These are phyloP conservation scores for Golovinomyces cichoracearum DNA, from an alignment of 2,329 filamentous ascomycete genomes.

Conservation along the genomic window DNA sequence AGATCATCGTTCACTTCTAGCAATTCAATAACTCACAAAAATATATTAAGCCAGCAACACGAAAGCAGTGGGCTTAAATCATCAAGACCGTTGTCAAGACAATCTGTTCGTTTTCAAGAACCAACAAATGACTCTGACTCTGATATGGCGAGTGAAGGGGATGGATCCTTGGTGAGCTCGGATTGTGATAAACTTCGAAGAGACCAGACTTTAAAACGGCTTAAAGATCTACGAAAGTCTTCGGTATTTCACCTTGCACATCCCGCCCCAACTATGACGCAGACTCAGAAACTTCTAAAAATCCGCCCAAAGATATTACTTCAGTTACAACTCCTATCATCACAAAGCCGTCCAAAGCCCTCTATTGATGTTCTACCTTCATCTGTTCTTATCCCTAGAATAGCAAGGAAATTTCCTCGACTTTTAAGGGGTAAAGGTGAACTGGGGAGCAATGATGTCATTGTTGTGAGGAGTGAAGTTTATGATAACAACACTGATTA, in stretches of 20 bases:
- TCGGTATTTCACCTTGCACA: constrained; percentile 43
- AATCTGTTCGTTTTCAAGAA: constrained; percentile 13
- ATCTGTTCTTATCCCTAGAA: constrained; percentile 31
- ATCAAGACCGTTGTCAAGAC: constrained; percentile 11
- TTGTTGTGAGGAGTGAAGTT: constrained; percentile 44
- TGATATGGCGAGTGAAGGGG: constrained; percentile 15
- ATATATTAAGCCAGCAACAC: constrained; percentile 8
- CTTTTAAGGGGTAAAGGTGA: constrained; percentile 37
- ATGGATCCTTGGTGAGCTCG: constrained; percentile 12
- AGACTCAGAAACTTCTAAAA: constrained; percentile 32
- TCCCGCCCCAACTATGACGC: constrained; percentile 31
- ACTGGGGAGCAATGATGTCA: constrained; percentile 40
- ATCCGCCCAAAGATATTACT: constrained; percentile 42
- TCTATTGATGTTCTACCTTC: constrained; percentile 50
- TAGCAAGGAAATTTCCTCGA: constrained; percentile 34
- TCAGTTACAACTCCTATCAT: constrained; percentile 41
- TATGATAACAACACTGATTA: constrained; percentile 28
- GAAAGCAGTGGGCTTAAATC: constrained; percentile 5
- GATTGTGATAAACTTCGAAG: constrained; percentile 8
- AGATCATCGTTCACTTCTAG: constrained; percentile 12
- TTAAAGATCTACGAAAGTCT: constrained; percentile 25
- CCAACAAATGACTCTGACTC: constrained; percentile 4
- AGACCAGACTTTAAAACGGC: constrained; percentile 13
- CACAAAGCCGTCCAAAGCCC: constrained; percentile 35
- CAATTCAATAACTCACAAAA: constrained; percentile 7